Percentiles rank a stretch among this genome's conserved stretches.
Evolutionary conservation across 2,329 filamentous ascomycete genomes (phyloP).

Genomic region (Colletotrichum sp.): DNA sequence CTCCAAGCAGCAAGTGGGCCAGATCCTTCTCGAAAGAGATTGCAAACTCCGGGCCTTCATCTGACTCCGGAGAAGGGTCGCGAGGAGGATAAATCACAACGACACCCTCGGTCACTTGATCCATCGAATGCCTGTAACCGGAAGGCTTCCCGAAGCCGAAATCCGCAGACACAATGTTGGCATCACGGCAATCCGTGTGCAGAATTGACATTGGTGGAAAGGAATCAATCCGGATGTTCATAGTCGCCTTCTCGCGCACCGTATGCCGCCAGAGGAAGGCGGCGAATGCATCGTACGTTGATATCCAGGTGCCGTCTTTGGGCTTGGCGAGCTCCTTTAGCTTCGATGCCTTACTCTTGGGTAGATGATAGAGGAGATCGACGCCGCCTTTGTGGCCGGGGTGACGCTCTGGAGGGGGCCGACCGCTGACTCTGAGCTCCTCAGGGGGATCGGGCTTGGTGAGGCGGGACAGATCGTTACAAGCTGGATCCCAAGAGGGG

Average conservation of each 20-base stretch:
- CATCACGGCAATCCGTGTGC: slow-evolving; percentile 39
- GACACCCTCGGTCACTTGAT: slow-evolving; percentile 30
- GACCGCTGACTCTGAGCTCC: slow-evolving; percentile 34
- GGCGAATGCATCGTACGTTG: slow-evolving; percentile 49
- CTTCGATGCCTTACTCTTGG: slow-evolving; percentile 44
- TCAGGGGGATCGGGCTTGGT: slow-evolving; percentile 30
- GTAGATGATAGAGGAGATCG: slow-evolving; percentile 45
- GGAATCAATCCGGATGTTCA: slow-evolving; percentile 36
- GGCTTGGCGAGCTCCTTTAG: slow-evolving; percentile 42
- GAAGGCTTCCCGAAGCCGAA: slow-evolving; percentile 41
- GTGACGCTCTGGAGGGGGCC: slow-evolving; percentile 30
- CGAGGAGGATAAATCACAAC: slow-evolving; percentile 37
- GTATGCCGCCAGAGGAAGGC: slow-evolving; percentile 47
- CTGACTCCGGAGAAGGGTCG: slow-evolving; percentile 24
- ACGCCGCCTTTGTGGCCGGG: slow-evolving; percentile 27
- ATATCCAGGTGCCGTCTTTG: slow-evolving; percentile 42
- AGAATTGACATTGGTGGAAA: slow-evolving; percentile 40
- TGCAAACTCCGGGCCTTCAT: slow-evolving; percentile 40
- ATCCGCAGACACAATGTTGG: slow-evolving; percentile 28
- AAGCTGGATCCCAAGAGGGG: slow-evolving; percentile 38
- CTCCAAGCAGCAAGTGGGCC: slow-evolving; percentile 32
- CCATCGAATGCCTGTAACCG: slow-evolving; percentile 34
- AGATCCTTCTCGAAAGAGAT: slow-evolving; percentile 40
- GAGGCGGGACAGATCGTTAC: slow-evolving; percentile 38
- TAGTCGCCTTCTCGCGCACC: slow-evolving; percentile 37